Conservation (phyloP, 2,329 filamentous ascomycete species). For the Monosporascus sp. region DNA sequence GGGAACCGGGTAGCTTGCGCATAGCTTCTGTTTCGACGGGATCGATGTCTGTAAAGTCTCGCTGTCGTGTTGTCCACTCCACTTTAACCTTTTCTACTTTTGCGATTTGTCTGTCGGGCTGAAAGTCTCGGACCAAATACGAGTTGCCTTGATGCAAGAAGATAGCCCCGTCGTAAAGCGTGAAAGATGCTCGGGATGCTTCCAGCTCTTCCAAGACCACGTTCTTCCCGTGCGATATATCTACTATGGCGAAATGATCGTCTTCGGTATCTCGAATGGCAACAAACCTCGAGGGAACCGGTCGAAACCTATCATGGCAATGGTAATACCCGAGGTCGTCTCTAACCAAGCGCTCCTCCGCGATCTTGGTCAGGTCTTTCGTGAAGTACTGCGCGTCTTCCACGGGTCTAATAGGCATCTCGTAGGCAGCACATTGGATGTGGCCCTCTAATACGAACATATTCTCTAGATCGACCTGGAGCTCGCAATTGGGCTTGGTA, state of each 20-base stretch:
- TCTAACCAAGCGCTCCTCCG: constrained; percentile 64
- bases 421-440: constrained; percentile 89
- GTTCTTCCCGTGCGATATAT: constrained; percentile 78
- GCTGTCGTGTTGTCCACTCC: constrained; percentile 90
- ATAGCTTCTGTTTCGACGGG: constrained; percentile 88
- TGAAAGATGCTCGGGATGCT: constrained; percentile 89
- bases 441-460: constrained; percentile 90
- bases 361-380: constrained; percentile 63
- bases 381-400: constrained; percentile 79
- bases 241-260: constrained; percentile 89
- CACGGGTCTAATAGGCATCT: constrained; percentile 82
- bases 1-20: constrained; percentile 58
- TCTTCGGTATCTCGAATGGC: constrained; percentile 84
- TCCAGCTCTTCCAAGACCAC: constrained; percentile 92
- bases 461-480: constrained; percentile 89
- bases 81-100: constrained; percentile 85
- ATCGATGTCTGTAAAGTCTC: constrained; percentile 92
- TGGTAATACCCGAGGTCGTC: constrained; percentile 83
- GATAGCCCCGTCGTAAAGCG: constrained; percentile 93
- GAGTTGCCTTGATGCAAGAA: constrained; percentile 94
- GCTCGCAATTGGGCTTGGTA: constrained; percentile 79
- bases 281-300: constrained; percentile 75
- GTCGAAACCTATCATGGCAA: constrained; percentile 82
- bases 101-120: constrained; percentile 73
- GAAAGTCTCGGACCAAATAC: constrained; percentile 87